phyloP scores from a whole-genome alignment of 768 basidiomycete species.

The Sporobolomyces phaffii region DNA sequence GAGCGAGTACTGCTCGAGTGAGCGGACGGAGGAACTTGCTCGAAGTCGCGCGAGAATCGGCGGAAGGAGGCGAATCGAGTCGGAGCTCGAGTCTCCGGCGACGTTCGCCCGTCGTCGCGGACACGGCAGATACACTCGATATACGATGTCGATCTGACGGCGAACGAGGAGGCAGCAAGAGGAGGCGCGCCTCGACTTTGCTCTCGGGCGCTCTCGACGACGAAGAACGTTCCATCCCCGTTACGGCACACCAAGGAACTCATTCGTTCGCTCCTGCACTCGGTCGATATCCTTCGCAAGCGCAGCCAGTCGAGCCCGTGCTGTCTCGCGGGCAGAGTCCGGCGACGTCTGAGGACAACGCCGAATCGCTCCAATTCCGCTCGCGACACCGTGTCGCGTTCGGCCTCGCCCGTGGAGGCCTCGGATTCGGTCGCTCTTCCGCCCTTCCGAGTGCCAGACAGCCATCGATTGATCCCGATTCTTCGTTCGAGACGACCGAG shows the following conservation, averaged over 20 bases:
- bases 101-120: background rate
- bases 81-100: background rate
- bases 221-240: background rate
- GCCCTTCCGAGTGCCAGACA: too few species aligned
- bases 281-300: background rate
- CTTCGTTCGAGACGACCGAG: too few species aligned
- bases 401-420: background rate
- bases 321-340: constrained; percentile 1
- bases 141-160: too few species aligned
- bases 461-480: too few species aligned
- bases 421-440: background rate
- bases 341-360: background rate
- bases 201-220: background rate
- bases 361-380: background rate
- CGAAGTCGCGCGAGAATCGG: background rate
- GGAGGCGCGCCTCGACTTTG: constrained; percentile 7
- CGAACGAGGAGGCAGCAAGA: constrained; percentile 4
- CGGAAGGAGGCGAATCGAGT: background rate
- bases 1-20: background rate
- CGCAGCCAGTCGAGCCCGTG: background rate
- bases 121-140: too few species aligned
- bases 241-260: background rate
- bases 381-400: background rate
- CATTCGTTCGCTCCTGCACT: constrained; percentile 7
- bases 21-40: background rate